These are phyloP conservation scores for Atalantia buxifolia DNA, from an alignment of 345 rosid genomes.

Conservation along the genomic window DNA sequence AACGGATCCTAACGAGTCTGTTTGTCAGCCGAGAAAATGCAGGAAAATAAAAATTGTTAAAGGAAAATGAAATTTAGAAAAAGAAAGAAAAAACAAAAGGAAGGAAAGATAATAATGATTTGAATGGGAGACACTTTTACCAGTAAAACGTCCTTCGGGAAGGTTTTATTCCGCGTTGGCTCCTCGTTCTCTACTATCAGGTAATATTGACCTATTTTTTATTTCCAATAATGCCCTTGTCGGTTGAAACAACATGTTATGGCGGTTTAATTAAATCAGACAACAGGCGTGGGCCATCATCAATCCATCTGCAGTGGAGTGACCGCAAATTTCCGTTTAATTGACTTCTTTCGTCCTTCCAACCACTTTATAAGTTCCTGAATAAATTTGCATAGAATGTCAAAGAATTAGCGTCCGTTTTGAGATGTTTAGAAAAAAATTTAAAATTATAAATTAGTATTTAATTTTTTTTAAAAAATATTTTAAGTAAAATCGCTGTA, in stretches of 20 bases:
- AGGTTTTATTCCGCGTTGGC: background rate
- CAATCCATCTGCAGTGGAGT: no score
- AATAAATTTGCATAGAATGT: background rate
- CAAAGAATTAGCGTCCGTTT: background rate
- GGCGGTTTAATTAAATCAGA: no score
- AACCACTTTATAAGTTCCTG: no score
- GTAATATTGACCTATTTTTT: background rate
- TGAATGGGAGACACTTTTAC: background rate
- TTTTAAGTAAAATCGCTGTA: no score
- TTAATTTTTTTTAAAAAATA: no score
- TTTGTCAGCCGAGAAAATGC: slow-evolving; percentile 5
- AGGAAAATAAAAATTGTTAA: background rate
- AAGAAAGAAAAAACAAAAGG: background rate
- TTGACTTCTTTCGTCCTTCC: background rate
- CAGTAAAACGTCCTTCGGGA: background rate
- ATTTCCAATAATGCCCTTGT: slow-evolving; percentile 10
- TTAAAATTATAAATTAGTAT: no score
- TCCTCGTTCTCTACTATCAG: background rate
- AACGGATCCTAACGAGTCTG: background rate
- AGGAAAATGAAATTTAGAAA: background rate
- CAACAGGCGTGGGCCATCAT: no score
- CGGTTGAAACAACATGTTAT: background rate
- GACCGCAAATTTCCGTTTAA: background rate
- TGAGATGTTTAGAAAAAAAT: no score
- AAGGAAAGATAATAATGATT: background rate